Conservation (phyloP, 1,284 basidiomycete genomes). For the Fomitiporia mediterranea region DNA sequence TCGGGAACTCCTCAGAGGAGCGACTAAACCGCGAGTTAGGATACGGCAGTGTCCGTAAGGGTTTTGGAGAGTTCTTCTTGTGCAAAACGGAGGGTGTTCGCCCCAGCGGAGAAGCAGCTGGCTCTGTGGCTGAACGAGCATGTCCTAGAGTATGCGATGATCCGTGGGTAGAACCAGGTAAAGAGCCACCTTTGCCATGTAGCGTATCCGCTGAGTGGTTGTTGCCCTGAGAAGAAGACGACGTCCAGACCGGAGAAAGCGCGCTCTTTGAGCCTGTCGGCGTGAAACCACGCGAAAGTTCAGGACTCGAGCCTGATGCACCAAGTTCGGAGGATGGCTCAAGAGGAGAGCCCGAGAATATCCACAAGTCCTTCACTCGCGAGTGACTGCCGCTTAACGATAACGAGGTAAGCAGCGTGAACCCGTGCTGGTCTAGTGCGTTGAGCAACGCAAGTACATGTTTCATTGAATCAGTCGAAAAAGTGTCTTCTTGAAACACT, state of each 20-base stretch:
- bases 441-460: slow-evolving; percentile 65
- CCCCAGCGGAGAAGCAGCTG: neutral
- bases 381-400: slow-evolving; percentile 61
- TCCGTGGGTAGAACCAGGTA: neutral
- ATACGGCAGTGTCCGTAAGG: slow-evolving; percentile 33
- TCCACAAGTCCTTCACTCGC: slow-evolving; percentile 71
- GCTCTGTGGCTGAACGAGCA: slow-evolving; percentile 21
- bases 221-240: slow-evolving; percentile 28
- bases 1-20: slow-evolving; percentile 14
- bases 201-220: slow-evolving; percentile 16
- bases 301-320: slow-evolving; percentile 29
- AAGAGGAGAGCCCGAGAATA: slow-evolving; percentile 54
- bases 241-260: slow-evolving; percentile 29
- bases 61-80: slow-evolving; percentile 31
- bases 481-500: slow-evolving; percentile 79
- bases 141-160: slow-evolving; percentile 24
- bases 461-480: slow-evolving; percentile 68
- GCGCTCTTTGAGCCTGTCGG: slow-evolving; percentile 19
- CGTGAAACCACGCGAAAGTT: slow-evolving; percentile 21
- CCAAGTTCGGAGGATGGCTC: slow-evolving; percentile 31
- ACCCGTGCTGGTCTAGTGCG: slow-evolving; percentile 62
- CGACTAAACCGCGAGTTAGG: slow-evolving; percentile 7
- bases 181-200: slow-evolving; percentile 7
- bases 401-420: slow-evolving; percentile 62
- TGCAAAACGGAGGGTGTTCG: slow-evolving; percentile 11